Evolutionary conservation across 164 flowering plant species (phyloP).

Genomic region (Liriodendron chinense): DNA sequence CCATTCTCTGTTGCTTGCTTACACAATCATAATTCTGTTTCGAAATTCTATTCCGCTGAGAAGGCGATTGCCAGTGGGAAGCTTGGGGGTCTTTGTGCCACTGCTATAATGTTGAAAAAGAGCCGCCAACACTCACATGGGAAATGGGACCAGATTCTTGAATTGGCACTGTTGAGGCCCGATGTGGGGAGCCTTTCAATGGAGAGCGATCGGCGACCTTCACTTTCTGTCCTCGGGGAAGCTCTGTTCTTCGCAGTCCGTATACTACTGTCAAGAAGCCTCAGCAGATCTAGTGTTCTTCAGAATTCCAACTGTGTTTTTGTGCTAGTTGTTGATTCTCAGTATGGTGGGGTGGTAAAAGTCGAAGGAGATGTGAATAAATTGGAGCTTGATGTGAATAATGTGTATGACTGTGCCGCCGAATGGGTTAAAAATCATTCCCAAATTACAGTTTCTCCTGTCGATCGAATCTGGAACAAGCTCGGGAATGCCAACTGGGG

Average conservation of each 20-base stretch:
- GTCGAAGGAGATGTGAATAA: conserved; percentile 78
- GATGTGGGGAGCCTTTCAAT: conserved; percentile 44
- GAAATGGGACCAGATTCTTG: conserved; percentile 84
- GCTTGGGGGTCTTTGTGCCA: conserved; percentile 71
- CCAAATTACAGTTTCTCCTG: conserved; percentile 53
- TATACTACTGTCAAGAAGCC: conserved; percentile 62
- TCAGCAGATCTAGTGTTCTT: conserved; percentile 55
- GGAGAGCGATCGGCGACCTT: conserved; percentile 46
- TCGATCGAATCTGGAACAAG: conserved; percentile 88
- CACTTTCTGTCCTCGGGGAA: conserved; percentile 67
- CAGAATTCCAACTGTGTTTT: conserved; percentile 49
- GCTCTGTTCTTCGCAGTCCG: conserved; percentile 82
- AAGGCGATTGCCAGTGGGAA: conserved; percentile 74
- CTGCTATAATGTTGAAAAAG: conserved; percentile 61
- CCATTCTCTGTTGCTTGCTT: conserved; percentile 77
- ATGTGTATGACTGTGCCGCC: conserved; percentile 64
- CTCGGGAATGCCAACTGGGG: conserved; percentile 97
- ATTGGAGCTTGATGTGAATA: conserved; percentile 52
- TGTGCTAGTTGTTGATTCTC: conserved; percentile 78
- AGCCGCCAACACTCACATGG: conserved; percentile 62
- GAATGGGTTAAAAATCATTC: conserved; percentile 73
- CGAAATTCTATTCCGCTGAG: conserved; percentile 82
- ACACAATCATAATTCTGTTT: conserved; percentile 41
- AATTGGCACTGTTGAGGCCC: conserved; percentile 71
- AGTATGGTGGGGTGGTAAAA: conserved; percentile 80